Evolutionary conservation across 352 stramenopile species (phyloP).

Genomic region (Lagenidium giganteum): DNA sequence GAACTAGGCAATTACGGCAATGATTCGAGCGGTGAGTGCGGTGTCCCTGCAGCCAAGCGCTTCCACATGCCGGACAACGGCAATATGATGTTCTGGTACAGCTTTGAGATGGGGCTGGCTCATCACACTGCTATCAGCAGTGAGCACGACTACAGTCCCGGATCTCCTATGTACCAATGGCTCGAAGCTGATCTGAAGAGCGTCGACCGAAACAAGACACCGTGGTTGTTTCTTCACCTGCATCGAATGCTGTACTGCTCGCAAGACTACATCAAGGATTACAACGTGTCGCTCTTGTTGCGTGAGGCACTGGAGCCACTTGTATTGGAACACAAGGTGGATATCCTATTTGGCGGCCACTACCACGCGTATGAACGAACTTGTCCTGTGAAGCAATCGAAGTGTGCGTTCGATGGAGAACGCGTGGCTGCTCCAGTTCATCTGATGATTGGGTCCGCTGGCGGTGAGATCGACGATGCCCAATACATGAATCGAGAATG

Average conservation of each 20-base stretch:
- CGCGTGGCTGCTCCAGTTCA: slow-evolving; percentile 20
- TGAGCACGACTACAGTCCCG: slow-evolving; percentile 23
- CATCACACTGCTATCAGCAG: slow-evolving; percentile 24
- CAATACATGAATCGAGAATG: slow-evolving; percentile 16
- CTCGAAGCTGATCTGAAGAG: slow-evolving; percentile 20
- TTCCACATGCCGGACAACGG: slow-evolving; percentile 46
- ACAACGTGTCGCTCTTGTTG: slow-evolving; percentile 12
- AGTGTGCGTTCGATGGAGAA: slow-evolving; percentile 14
- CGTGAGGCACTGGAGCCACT: slow-evolving; percentile 14
- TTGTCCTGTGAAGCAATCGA: slow-evolving; percentile 18
- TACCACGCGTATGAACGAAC: slow-evolving; percentile 30
- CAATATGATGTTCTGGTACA: slow-evolving; percentile 29
- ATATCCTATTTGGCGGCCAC: slow-evolving; percentile 24
- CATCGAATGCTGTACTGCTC: slow-evolving; percentile 28
- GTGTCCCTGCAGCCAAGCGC: slow-evolving; percentile 46
- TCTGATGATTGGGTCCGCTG: slow-evolving; percentile 41
- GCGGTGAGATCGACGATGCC: slow-evolving; percentile 30
- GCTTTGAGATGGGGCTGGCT: slow-evolving; percentile 18
- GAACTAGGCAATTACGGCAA: slow-evolving; percentile 16
- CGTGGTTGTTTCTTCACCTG: slow-evolving; percentile 27
- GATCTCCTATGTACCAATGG: slow-evolving; percentile 23
- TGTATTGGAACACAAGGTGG: slow-evolving; percentile 19
- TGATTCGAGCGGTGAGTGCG: slow-evolving; percentile 67
- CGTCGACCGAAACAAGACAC: slow-evolving; percentile 21
- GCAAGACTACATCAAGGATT: slow-evolving; percentile 9